Evolutionary conservation across 2,329 filamentous ascomycete genomes (phyloP), one percentile per base, ranked within the genome.

Genomic region (Colletotrichum chlorophyti): DNA sequence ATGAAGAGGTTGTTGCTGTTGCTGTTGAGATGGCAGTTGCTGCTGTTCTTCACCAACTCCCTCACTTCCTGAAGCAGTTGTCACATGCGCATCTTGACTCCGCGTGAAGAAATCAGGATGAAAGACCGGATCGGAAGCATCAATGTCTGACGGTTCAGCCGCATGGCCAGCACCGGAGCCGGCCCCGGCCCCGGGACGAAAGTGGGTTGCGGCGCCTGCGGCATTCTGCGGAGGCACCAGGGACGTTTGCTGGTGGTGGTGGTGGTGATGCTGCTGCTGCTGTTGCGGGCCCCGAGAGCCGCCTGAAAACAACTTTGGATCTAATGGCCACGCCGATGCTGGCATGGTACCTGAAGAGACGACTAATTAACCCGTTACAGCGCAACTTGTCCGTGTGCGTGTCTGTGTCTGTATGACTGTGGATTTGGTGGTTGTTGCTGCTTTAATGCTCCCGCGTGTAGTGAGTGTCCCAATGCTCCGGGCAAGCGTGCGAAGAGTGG

Each of bases 131-230:
- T 19, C 21, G 5, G 38, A 19, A 27, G 37, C 24, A 5, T 57
- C 57, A 14, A 57, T 35, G 17, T 27, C 43, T 43, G 52, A 23
- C 51, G 57, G 32, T 31, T 49, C 38, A 19, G 55, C 49, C 24
- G 37, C 15, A 27, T 14, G 35, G 27, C 6, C 11, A 27, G 32
- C 14, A 21, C 23, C 46, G 35, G 35, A 9, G 19, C n/a, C 17
- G 21, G 17, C 47, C 43, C 53, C 51, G 38, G 53, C 53, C 21
- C 66, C 64, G 45, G 43, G 58, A 58, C 37, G 65, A 32, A 57
- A 51, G 41, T 60, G 57, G 57, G 43, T 55, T 41, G 40, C 38
- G 21, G 45, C 24, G 19, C 46, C 46, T n/a, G 38, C 29, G 21
- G 38, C 40, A 26, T 43, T 38, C 10, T 43, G 38, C 50, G 51